Base-by-base conservation (phyloP, 768 basidiomycete genomes). In the Suillus subluteus region DNA sequence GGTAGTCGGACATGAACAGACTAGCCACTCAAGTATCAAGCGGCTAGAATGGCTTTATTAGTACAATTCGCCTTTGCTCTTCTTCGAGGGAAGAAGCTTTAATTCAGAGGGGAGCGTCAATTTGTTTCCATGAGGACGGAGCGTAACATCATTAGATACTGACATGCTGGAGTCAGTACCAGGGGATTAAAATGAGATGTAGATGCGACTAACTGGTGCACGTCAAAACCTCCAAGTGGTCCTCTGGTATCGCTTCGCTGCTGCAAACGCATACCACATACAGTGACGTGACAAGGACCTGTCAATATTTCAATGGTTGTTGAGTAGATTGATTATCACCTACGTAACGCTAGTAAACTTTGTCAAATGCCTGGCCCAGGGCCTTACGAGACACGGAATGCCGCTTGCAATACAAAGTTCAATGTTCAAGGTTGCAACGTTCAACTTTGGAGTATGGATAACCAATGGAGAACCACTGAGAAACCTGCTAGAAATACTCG, bases 311-410 rank as follows among this genome's bases (percentile, higher is more conserved):
- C 35, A 35, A 44, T 37, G 37, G 37, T 37, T 37, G 1, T 37
- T 11, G 37, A 37, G 11, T 11, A 26, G 26, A 37, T 37, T 8
- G 37, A 37, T 37, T 11, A 37, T 37, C 37, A 37, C 54, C 30
- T 5, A n/a, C 21, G 32, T 56, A n/a, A 56, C 21, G 54, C 35
- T 55, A 32, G 18, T 35, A 21, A 32, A 55, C 9, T 35, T 35
- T 21, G 35, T 26, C 26, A 26, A 26, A 12, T 21, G 32, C n/a
- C 48, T 13, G 48, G 23, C 26, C 26, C 26, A 26, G 26, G 26
- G 26, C 55, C 6, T 35, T 56, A 56, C 55, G 55, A 56, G 55
- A 56, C 55, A n/a, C 55, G 55, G 55, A n/a, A 37, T 21, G 35
- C 55, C 55, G 55, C 35, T 37, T 37, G 55, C 26, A n/a, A 26